These are phyloP conservation scores for Monosporozyma unispora DNA, from an alignment of 805 yeast species.

Conservation along the genomic window DNA sequence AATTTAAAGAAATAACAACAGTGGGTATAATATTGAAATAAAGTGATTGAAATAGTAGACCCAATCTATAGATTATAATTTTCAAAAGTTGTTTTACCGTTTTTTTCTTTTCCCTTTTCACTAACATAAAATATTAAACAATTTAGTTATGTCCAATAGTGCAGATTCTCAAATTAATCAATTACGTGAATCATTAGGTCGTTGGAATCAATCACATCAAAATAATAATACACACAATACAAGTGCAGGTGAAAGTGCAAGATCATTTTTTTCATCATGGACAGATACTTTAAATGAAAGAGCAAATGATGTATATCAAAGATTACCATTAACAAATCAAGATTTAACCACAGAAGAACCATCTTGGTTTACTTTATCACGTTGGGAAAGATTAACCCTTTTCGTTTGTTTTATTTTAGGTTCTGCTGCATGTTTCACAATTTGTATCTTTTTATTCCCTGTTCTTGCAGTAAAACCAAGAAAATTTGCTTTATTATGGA, in stretches of 20 bases:
- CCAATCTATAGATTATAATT: no score
- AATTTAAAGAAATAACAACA: no score
- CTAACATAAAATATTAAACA: not conserved
- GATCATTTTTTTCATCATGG: conserved; percentile 32
- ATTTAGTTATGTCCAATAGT: conserved; percentile 2
- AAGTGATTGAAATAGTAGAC: no score
- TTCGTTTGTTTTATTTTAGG: conserved; percentile 72
- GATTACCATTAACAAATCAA: conserved; percentile 55
- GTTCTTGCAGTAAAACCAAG: conserved; percentile 82
- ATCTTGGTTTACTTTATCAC: conserved; percentile 60
- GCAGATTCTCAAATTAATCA: conserved; percentile 9
- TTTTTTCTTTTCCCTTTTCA: no score
- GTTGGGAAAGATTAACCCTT: conserved; percentile 72
- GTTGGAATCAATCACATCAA: conserved; percentile 29
- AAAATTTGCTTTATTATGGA: conserved; percentile 86
- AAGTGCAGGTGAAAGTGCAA: conserved; percentile 29
- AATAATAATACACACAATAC: conserved; percentile 7
- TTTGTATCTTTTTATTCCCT: conserved; percentile 81
- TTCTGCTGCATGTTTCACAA: conserved; percentile 67
- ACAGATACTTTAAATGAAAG: conserved; percentile 32
- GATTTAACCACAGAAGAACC: conserved; percentile 51
- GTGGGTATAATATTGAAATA: no score
- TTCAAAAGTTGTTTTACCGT: no score
- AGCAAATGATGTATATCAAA: conserved; percentile 50
- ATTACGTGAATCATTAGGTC: conserved; percentile 33